Evolutionary conservation across 441 rosid species (phyloP).

Genomic region (Populus tomentosa): DNA sequence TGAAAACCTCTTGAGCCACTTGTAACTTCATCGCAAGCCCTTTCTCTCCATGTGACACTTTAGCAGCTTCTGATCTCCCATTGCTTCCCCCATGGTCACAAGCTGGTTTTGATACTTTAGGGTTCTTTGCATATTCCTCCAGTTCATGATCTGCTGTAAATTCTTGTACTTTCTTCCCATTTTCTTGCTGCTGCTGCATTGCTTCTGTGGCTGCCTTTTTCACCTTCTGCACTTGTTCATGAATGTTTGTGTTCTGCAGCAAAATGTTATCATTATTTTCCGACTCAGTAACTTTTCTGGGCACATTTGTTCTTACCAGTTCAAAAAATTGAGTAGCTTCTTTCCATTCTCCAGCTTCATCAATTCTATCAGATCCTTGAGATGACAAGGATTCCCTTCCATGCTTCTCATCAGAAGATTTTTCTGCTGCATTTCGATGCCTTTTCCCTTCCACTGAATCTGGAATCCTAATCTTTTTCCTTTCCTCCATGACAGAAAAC

Average conservation of each 20-base stretch:
- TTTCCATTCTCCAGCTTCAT: slow-evolving; percentile 69
- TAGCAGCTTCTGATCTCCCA: slow-evolving; percentile 26
- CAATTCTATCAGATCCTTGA: slow-evolving; percentile 37
- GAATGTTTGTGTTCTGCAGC: slow-evolving; percentile 19
- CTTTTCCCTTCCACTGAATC: slow-evolving; percentile 31
- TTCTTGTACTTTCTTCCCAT: slow-evolving; percentile 21
- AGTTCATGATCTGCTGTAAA: slow-evolving; percentile 22
- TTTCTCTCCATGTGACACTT: slow-evolving; percentile 26
- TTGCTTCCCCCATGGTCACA: slow-evolving; percentile 15
- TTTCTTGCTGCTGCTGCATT: slow-evolving; percentile 31
- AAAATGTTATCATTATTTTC: slow-evolving; percentile 33
- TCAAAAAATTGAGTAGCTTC: slow-evolving; percentile 69
- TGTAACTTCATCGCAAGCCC: slow-evolving; percentile 26
- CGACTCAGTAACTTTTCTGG: slow-evolving; percentile 37
- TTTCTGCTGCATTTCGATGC: slow-evolving; percentile 21
- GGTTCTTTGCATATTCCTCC: slow-evolving; percentile 20
- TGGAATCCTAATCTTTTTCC: slow-evolving; percentile 18
- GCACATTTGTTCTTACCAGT: slow-evolving; percentile 50
- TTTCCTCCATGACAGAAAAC: slow-evolving; percentile 20
- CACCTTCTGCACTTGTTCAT: slow-evolving; percentile 37
- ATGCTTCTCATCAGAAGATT: slow-evolving; percentile 30
- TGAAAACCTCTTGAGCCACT: slow-evolving; percentile 24
- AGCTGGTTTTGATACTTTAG: slow-evolving; percentile 24
- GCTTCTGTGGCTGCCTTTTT: slow-evolving; percentile 28
- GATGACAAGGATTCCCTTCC: slow-evolving; percentile 40